Evolutionary conservation across 2,329 filamentous ascomycete species (phyloP), one percentile per base, ranked within the genome.

Genomic region (Ophiostoma sp.): DNA sequence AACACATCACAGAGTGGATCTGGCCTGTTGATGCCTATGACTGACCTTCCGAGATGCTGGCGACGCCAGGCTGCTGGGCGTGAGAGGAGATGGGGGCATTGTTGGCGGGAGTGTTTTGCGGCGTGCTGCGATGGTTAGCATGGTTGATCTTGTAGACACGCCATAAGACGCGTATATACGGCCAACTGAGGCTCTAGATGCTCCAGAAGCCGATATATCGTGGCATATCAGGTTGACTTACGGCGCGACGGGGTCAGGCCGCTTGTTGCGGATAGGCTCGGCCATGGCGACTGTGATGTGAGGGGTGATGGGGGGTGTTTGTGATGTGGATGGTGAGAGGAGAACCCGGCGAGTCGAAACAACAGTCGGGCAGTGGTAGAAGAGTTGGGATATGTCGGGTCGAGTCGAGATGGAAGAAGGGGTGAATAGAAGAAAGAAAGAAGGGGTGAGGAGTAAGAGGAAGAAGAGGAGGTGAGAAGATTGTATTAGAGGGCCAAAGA

Each of bases 41-140:
- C 87, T 81, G 83, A 98, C 95, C 95, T 89, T 99, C 95, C 81
- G 94, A 95, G 84, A 99, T 98, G 81, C 93, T 97, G 75, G 92
- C 85, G 74, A 99, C 90, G 75, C 91, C 92, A 73, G 95, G 95
- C 83, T 97, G 93, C 83, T 97, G 93, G 76, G 96, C 95, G 82
- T 95, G 94, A 73, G 94, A 98, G 69, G 94, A 96, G 82, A 99
- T 98, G 75, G 95, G 95, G 75, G 96, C 95, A 84, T 94, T 94
- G 83, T 89, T 93, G 75, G 93, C 91, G 76, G 95, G 95, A 70
- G 95, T 99, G 85, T 99, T 99, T 83, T 99, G 95, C 78, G 95
- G 95, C 78, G 95, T 99, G 78, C 95, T 98, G 81, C 76, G 76
- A 60, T 69, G 67, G 72, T 76, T 72, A 76, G 72, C 69, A 72